phyloP scores from a whole-genome alignment of 306 rosid species.

The Rubus idaeus region DNA sequence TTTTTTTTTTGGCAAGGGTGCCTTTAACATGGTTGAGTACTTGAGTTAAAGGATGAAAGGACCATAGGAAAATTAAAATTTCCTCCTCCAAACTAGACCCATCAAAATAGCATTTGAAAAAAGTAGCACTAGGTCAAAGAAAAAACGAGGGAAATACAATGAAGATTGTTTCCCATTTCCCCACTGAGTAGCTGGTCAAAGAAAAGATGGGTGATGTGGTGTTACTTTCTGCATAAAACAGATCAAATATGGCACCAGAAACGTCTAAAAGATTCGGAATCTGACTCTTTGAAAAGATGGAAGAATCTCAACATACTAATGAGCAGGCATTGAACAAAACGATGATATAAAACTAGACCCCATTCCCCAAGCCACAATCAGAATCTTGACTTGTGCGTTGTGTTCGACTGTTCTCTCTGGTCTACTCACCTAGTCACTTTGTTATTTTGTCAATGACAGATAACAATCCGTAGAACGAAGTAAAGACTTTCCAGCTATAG shows the following conservation, averaged over 20 bases:
- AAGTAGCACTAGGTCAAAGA: not conserved
- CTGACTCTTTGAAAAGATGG: not conserved
- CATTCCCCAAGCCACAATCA: not conserved
- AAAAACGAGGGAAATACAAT: not conserved
- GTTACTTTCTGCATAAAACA: conserved; percentile 7
- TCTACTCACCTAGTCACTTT: not conserved
- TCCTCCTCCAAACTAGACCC: not conserved
- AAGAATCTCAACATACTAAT: conserved; percentile 3
- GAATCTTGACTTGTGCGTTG: conserved; percentile 5
- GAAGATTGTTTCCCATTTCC: not conserved
- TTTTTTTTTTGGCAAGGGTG: too few relatives aligned
- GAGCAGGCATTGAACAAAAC: not conserved
- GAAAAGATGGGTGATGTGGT: conserved; percentile 6
- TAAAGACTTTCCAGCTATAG: not conserved
- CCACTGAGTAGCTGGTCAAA: not conserved
- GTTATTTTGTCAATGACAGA: not conserved
- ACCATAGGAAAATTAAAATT: not conserved
- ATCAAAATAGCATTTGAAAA: not conserved
- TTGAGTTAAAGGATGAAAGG: not conserved
- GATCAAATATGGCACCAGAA: conserved; percentile 1
- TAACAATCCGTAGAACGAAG: not conserved
- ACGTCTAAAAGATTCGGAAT: conserved; percentile 9
- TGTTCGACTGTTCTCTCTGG: not conserved
- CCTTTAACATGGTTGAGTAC: too few relatives aligned
- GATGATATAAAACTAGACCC: not conserved